Evolutionary conservation across 2,329 filamentous ascomycete species (phyloP).

Genomic region (Colletotrichum sp.): DNA sequence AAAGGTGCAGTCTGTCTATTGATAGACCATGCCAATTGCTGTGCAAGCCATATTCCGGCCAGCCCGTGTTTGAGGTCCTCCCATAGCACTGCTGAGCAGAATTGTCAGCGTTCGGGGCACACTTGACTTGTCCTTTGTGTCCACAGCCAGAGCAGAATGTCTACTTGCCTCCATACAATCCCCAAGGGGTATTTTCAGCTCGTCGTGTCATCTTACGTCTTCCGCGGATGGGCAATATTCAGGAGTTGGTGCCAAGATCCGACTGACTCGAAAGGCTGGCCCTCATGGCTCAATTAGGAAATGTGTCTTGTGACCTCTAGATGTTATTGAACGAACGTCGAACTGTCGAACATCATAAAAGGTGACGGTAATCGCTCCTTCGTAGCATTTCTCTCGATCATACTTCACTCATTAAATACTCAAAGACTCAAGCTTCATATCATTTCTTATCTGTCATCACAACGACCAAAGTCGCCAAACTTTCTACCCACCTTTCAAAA

Average conservation of each 20-base stretch:
- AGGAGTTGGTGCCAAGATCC: background rate
- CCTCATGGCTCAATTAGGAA: background rate
- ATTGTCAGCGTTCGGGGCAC: background rate
- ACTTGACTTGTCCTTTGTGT: background rate
- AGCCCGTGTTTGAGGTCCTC: background rate
- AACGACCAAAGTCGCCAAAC: accelerated
- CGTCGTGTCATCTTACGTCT: background rate
- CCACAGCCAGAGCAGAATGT: background rate
- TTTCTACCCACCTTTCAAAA: background rate
- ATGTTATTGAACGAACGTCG: background rate
- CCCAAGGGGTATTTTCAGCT: background rate
- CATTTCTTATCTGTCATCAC: background rate
- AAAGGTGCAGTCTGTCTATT: background rate
- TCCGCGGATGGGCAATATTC: background rate
- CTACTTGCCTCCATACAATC: background rate
- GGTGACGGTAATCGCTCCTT: background rate
- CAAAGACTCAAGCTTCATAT: background rate
- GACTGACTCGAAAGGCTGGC: background rate
- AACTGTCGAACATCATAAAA: background rate
- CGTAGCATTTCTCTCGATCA: background rate
- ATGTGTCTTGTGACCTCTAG: background rate
- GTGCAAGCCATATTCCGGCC: background rate
- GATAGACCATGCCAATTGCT: background rate
- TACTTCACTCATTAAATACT: background rate
- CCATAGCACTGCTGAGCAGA: background rate